Evolutionary conservation across 2,329 filamentous ascomycete species (phyloP), one percentile per base, ranked within the genome.

Genomic region (Penicillium expansum): DNA sequence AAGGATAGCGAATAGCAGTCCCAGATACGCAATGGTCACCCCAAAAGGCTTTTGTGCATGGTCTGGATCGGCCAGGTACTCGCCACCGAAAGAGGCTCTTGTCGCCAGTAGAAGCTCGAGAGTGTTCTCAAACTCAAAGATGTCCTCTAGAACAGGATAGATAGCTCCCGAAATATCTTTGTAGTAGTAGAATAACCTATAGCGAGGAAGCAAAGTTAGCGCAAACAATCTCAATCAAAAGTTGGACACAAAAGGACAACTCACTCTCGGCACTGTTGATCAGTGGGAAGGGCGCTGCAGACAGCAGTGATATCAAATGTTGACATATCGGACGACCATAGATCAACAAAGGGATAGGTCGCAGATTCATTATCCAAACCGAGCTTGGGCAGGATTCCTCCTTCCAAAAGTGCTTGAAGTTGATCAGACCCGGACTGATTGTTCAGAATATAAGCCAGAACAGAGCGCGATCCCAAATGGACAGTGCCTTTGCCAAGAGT

Each of bases 291-390:
- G 1, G 83, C 82, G 62, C 82, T 83, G 35, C 82, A 83, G 2
- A 87, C 77, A 51, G 85, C 83, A 56, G 77, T 80, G 5, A 84
- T 78, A 64, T 84, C 80, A 58, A 82, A 78, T 6, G 82, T 76
- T 1, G 82, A 84, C 48, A 81, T 83, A 55, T 86, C 83, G 2
- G 82, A 83, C 6, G 84, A 85, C 83, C 84, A 87, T 3, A 87
- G 72, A 65, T 86, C 84, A 29, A 87, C 83, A 63, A 87, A 87
- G 7, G 84, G 84, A 65, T 87, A 87, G 9, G 84, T 86, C 4
- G 83, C 83, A 37, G 81, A 83, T 64, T 86, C 84, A 62, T 87
- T 86, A 65, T 86, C 84, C 33, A 87, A 75, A 3, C 84, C 84
- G 55, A 87, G 79, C 53, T 86, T 82, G 0, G 84, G 84, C 22